Base-by-base conservation (phyloP, 2,329 filamentous ascomycete species). In the Aureobasidium namibiae region DNA sequence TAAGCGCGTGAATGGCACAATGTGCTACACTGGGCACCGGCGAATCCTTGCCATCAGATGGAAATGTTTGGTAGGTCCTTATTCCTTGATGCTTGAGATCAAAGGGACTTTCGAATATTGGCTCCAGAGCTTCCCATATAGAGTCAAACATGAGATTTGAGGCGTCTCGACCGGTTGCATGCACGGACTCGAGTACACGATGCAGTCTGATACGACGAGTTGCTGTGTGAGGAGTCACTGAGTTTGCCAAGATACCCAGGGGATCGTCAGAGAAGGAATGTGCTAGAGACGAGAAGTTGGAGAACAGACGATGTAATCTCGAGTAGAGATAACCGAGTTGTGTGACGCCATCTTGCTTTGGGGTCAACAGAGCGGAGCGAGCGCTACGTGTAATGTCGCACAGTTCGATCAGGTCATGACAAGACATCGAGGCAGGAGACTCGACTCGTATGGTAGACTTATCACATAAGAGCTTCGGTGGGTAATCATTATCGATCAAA, bases 41-140 rank as follows among this genome's bases (percentile, higher is more conserved):
- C 9, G 26, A 14, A 36, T n/a, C 41, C 16, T 38, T 38, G 8
- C 16, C 16, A n/a, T 38, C 14, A 46, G 29, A 23, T 5, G 45
- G 18, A 26, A 41, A 42, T 13, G 56, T 42, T 9, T 24, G 24
- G 11, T 18, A 42, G 11, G 13, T 18, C 23, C 29, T 39, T 18
- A 11, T 11, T 9, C 18, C 23, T 31, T 23, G 7, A 26, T 31
- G 10, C 34, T 10, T 21, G 21, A 45, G 1, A 8, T 41, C 38
- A 31, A 59, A 52, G 8, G 57, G 39, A 21, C 57, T 56, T 13
- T 61, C 59, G 16, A 57, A 61, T 5, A 61, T 13, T 7, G 59
- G 59, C 26, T 50, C 52, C 13, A 61, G 34, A 24, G 59, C 36
- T 42, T 18, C 14, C 59, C 59, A 57, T 18, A 57, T 50, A 21